phyloP scores from a whole-genome alignment of 116 monocot species.

The Cymodocea nodosa region DNA sequence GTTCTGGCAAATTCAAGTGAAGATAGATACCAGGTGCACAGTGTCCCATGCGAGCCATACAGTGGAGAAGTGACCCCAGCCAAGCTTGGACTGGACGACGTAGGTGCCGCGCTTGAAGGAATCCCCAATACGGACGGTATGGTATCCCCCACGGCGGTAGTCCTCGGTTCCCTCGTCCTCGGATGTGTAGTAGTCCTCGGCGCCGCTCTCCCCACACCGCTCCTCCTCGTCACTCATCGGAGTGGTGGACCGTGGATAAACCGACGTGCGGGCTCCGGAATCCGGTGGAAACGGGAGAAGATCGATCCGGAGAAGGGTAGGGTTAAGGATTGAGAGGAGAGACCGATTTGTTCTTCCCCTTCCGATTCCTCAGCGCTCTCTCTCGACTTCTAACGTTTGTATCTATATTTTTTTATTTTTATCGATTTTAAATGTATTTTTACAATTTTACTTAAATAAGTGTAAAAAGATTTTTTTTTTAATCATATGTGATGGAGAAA shows the following conservation, averaged over 20 bases:
- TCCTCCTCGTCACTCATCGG: slow-evolving; percentile 23
- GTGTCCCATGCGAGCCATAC: slow-evolving; percentile 99
- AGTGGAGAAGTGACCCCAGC: slow-evolving; percentile 98
- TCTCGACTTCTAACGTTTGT: no score
- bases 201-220: slow-evolving; percentile 54
- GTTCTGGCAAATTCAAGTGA: no score
- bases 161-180: slow-evolving; percentile 97
- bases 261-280: background rate
- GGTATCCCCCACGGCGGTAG: slow-evolving; percentile 90
- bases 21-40: slow-evolving; percentile 35
- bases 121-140: slow-evolving; percentile 84
- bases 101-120: slow-evolving; percentile 83
- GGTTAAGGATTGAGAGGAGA: slow-evolving; percentile 4
- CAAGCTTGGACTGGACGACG: slow-evolving; percentile 92
- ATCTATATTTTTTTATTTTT: no score
- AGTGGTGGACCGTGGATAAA: background rate
- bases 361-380: background rate
- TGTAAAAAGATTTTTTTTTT: no score
- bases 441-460: no score
- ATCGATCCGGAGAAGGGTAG: background rate
- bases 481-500: no score
- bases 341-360: background rate
- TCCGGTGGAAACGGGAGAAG: background rate
- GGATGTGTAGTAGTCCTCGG: slow-evolving; percentile 41
- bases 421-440: no score